A percentile compares a stretch with the other conserved stretches of the same genome.
Evolutionary conservation across 371 early-diverging fungal genomes (phyloP).

Genomic region (Dentiscutata heterogama): DNA sequence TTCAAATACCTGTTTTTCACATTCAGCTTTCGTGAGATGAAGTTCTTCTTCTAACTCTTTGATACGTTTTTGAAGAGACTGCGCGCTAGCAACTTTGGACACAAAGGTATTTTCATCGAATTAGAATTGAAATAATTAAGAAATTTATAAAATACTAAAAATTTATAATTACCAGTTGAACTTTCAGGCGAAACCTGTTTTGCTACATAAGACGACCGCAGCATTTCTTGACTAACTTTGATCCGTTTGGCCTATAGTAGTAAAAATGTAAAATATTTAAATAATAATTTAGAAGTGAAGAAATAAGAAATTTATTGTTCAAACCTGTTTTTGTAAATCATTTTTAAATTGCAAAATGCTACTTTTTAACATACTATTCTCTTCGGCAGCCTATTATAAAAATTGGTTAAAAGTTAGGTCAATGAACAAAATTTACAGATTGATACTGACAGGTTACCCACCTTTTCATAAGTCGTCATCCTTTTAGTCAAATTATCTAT

Average conservation of each 20-base stretch:
- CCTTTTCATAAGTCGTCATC: constrained; percentile 76
- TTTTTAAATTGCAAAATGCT: constrained; percentile 42
- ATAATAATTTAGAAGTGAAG: background rate
- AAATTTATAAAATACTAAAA: background rate
- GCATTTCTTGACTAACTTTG: constrained; percentile 27
- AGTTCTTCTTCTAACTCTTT: constrained; percentile 44
- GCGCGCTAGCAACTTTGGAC: constrained; percentile 1
- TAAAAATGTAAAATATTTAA: background rate
- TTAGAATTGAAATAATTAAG: background rate
- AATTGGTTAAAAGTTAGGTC: background rate
- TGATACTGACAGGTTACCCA: constrained; percentile 40
- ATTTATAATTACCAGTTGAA: constrained; percentile 37
- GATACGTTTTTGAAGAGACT: constrained; percentile 31
- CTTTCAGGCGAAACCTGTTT: constrained; percentile 21
- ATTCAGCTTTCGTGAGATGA: background rate
- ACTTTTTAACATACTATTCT: constrained; percentile 40
- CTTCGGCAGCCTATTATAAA: constrained; percentile 38
- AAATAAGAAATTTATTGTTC: background rate
- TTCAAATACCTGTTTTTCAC: constrained; percentile 35
- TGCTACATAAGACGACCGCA: background rate
- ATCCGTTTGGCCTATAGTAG: constrained; percentile 29
- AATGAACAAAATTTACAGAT: background rate
- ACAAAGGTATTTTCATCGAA: background rate
- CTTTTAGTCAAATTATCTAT: constrained; percentile 69
- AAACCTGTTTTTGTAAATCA: constrained; percentile 45